Conservation (phyloP, 129 eudicot species). For the Artemisia argyi region DNA sequence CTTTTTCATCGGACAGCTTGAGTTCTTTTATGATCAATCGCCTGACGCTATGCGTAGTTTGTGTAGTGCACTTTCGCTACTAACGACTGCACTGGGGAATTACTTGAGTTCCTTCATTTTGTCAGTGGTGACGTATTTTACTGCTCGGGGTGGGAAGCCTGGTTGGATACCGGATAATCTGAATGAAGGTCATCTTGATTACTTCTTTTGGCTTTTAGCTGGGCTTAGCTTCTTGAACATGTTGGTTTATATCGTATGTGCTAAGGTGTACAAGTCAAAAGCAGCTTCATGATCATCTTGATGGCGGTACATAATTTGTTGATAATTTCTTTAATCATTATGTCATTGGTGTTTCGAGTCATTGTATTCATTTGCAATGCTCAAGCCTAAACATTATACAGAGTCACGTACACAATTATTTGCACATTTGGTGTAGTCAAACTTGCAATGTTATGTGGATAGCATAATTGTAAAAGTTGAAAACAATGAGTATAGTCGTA, state of each 20-base stretch:
- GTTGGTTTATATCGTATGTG: slow-evolving; percentile 25
- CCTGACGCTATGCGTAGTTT: slow-evolving; percentile 45
- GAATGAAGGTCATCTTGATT: slow-evolving; percentile 39
- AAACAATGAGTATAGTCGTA: too few species aligned
- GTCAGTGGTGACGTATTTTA: slow-evolving; percentile 27
- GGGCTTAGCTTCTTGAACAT: slow-evolving; percentile 38
- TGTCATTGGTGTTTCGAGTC: too few species aligned
- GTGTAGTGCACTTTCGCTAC: slow-evolving; percentile 35
- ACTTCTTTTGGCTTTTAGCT: slow-evolving; percentile 45
- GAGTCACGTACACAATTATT: too few species aligned
- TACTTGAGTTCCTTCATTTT: slow-evolving; percentile 42
- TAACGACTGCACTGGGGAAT: slow-evolving; percentile 37
- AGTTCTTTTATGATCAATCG: slow-evolving; percentile 40
- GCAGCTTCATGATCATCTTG: slow-evolving; percentile 12
- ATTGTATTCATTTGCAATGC: too few species aligned
- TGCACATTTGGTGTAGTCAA: too few species aligned
- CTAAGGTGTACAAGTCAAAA: slow-evolving; percentile 29
- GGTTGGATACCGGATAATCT: slow-evolving; percentile 45
- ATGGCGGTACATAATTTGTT: slow-evolving; percentile 7
- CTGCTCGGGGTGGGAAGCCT: slow-evolving; percentile 26
- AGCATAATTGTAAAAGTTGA: too few species aligned
- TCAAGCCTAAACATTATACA: too few species aligned
- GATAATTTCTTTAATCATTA: neutral
- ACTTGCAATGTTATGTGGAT: too few species aligned
- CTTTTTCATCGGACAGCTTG: slow-evolving; percentile 37